phyloP scores from a whole-genome alignment of 441 rosid genomes.

The Brassica hybrid region DNA sequence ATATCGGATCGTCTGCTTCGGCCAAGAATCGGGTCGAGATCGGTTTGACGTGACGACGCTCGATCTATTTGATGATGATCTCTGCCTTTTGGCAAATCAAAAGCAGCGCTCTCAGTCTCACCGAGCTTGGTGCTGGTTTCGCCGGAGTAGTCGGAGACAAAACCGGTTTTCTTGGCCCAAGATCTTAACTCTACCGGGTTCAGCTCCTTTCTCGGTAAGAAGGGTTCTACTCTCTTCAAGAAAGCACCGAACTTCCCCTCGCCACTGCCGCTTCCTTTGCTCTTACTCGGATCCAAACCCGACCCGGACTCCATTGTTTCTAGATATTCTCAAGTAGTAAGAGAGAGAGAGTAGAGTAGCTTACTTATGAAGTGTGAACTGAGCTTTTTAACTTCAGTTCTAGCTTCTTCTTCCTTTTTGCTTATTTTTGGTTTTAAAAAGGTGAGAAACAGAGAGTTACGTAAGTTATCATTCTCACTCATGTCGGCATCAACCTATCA shows the following conservation, averaged over 20 bases:
- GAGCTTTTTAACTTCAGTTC: conserved; percentile 14
- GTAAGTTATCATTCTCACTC: conserved; percentile 32
- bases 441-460: conserved; percentile 33
- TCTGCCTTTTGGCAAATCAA: conserved; percentile 53
- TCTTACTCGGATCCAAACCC: conserved; percentile 54
- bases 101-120: conserved; percentile 40
- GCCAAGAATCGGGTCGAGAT: conserved; percentile 76
- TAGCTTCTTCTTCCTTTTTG: conserved; percentile 11
- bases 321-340: conserved; percentile 31
- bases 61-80: conserved; percentile 42
- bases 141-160: conserved; percentile 77
- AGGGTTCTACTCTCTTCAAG: conserved; percentile 71
- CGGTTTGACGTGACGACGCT: conserved; percentile 62
- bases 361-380: background rate
- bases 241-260: conserved; percentile 54
- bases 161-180: conserved; percentile 90
- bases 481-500: conserved; percentile 31
- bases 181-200: conserved; percentile 81
- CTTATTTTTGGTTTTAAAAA: conserved; percentile 5
- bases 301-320: conserved; percentile 74
- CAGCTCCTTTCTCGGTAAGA: conserved; percentile 63
- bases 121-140: conserved; percentile 60
- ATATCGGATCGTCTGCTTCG: conserved; percentile 63
- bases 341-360: conserved; percentile 18
- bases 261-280: conserved; percentile 31